Evolutionary conservation across 1,284 basidiomycete genomes (phyloP), one percentile per base, ranked within the genome.

Genomic region (Cutaneotrichosporon dermatis): DNA sequence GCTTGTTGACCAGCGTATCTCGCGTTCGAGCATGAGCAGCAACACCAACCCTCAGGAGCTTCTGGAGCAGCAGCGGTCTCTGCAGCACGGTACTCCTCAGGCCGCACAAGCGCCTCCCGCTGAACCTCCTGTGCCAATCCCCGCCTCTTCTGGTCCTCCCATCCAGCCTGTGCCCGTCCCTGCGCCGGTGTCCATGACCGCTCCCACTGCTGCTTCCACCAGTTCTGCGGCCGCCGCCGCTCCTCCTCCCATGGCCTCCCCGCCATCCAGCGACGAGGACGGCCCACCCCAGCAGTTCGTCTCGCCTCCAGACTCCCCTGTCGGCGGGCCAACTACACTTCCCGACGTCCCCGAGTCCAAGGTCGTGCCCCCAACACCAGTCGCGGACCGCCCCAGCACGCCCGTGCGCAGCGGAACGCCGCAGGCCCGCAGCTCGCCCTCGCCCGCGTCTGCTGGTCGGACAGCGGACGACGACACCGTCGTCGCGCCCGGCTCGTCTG

Each of bases 1-100:
- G 0, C 88, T 88, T 0, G 81, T 96, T 48, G 94, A 97, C 77
- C 87, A 93, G 85, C 86, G 92, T 51, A 82, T 90, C 33, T 76
- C 74, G 4, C 82, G 90, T 37, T 79, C 78, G 50, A 78, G 79
- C 50, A 72, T 84, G 57, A 79, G 79, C 15, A 78, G 76, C 3
- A 74, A 76, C 11, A 51, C 65, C n/a, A 80, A 83, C 57, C 72
- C 76, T 5, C 75, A 80, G 36, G 80, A 81, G 57, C 58, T 79
- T 5, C 69, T 80, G 9, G 74, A 76, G 39, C 69, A 71, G 41
- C 50, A 36, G 7, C 25, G 25, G 25, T 25, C 25, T 25, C 25
- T 25, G 25, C 43, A 64, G 39, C 13, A 7, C 25, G 46, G 34
- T 4, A 12, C 33, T 10, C 36, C 36, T 39, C 50, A 52, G 40